A percentile compares a stretch with the other conserved stretches of the same genome.
phyloP scores from a whole-genome alignment of 78 protist genomes.

The Polysphondylium violaceum region DNA sequence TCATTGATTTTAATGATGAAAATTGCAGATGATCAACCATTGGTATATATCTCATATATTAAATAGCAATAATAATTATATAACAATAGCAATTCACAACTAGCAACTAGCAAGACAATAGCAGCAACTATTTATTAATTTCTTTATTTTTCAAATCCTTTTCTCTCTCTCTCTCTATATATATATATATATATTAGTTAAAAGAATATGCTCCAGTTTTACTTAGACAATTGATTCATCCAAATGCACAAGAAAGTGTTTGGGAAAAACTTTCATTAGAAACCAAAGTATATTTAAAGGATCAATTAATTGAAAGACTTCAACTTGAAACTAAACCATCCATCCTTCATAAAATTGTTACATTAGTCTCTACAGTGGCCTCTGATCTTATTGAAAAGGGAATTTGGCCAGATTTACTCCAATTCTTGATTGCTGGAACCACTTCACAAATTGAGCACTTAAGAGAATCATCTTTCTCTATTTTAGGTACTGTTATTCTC shows the following conservation, averaged over 20 bases:
- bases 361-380: slow-evolving; percentile 22
- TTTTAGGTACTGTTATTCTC: slow-evolving; percentile 13
- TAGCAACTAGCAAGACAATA: neutral
- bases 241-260: slow-evolving; percentile 1
- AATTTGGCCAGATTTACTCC: slow-evolving; percentile 37
- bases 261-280: neutral
- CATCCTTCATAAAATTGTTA: slow-evolving; percentile 24
- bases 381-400: slow-evolving; percentile 4
- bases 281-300: neutral
- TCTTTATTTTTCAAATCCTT: neutral
- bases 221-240: slow-evolving; percentile 36
- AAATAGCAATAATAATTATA: neutral
- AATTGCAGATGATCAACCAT: slow-evolving; percentile 1
- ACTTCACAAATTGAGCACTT: neutral
- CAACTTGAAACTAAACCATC: neutral
- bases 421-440: slow-evolving; percentile 16
- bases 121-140: slow-evolving; percentile 3
- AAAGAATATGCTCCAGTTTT: slow-evolving; percentile 55
- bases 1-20: slow-evolving; percentile 18
- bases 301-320: neutral
- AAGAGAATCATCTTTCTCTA: slow-evolving; percentile 51
- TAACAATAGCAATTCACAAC: neutral
- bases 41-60: neutral
- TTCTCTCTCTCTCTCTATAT: neutral
- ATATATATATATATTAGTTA: neutral